phyloP scores from a whole-genome alignment of 1,139 yeast genomes.

The Candida tropicalis region DNA sequence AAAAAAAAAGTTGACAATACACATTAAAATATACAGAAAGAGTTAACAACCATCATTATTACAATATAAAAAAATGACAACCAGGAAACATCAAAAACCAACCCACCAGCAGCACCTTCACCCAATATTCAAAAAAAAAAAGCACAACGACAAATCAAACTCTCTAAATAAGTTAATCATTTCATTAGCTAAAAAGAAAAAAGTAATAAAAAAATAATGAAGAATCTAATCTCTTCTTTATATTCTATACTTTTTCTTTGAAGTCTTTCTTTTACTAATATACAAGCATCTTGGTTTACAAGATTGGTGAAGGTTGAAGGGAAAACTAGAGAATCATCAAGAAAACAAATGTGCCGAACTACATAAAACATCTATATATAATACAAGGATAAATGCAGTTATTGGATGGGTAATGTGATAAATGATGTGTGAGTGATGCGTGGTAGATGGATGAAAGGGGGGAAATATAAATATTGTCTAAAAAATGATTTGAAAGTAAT shows the following conservation, averaged over 20 bases:
- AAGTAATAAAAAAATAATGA: background rate
- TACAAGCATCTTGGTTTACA: conserved; percentile 5
- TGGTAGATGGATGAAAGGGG: background rate
- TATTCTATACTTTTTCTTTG: too few relatives aligned
- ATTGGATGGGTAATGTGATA: background rate
- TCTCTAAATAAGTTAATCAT: background rate
- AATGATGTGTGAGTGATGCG: background rate
- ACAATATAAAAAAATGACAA: background rate
- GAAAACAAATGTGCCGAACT: conserved; percentile 2
- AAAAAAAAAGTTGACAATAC: background rate
- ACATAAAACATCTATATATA: conserved; percentile 5
- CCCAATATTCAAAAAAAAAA: background rate
- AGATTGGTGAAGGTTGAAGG: background rate
- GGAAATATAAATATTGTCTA: background rate
- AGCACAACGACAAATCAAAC: background rate
- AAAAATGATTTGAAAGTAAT: background rate
- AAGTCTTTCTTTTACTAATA: background rate
- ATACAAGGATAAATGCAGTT: conserved; percentile 2
- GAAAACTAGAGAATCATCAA: background rate
- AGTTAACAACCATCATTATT: background rate
- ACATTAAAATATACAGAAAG: background rate
- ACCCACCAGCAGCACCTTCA: background rate
- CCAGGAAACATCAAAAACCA: background rate
- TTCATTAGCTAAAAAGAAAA: conserved; percentile 1
- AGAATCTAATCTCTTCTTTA: background rate